Evolutionary conservation across 192 early-diverging fungal species (phyloP).

Genomic region (Paraglomus occultum): DNA sequence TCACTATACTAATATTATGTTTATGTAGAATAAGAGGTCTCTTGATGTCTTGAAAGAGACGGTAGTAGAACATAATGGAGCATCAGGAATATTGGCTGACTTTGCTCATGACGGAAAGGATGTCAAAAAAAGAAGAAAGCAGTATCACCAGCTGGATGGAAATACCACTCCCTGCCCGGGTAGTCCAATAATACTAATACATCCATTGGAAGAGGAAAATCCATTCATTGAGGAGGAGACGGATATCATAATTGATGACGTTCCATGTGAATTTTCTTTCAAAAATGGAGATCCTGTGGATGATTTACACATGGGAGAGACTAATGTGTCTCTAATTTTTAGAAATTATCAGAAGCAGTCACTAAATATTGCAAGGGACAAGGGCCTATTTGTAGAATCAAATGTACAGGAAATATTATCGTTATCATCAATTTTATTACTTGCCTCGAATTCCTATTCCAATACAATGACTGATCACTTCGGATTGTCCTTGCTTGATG

Average conservation of each 20-base stretch:
- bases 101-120: constrained; percentile 4
- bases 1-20: constrained; percentile 12
- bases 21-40: constrained; percentile 28
- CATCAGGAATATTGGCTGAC: neutral
- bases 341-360: constrained; percentile 14
- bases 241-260: constrained; percentile 7
- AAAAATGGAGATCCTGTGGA: neutral
- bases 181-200: constrained; percentile 12
- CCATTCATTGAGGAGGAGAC: neutral
- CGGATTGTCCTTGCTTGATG: constrained; percentile 12
- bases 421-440: constrained; percentile 23
- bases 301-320: constrained; percentile 13
- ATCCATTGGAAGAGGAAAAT: constrained; percentile 1
- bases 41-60: constrained; percentile 22
- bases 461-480: constrained; percentile 15
- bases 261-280: constrained; percentile 11
- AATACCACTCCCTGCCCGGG: neutral
- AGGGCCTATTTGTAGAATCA: constrained; percentile 5
- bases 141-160: constrained; percentile 20
- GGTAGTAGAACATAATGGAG: constrained; percentile 23
- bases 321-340: constrained; percentile 16
- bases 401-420: constrained; percentile 23
- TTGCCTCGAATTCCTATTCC: constrained; percentile 1
- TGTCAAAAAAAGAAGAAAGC: constrained; percentile 20
- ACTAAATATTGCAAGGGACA: constrained; percentile 20